phyloP scores from a whole-genome alignment of 768 basidiomycete species.

The Lyophyllum shimeji region DNA sequence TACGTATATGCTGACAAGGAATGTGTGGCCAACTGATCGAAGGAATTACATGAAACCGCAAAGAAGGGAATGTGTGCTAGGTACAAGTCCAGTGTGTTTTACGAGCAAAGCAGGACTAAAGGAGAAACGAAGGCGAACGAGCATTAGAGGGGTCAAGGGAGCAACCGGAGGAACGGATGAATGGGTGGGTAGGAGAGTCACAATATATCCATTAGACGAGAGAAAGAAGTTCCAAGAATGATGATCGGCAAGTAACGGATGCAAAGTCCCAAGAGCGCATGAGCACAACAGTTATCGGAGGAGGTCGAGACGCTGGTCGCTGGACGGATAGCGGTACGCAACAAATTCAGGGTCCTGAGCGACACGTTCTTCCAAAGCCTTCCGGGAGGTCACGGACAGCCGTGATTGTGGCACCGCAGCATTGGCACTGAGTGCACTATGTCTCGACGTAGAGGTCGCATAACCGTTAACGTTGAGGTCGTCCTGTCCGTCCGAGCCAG shows the following conservation, averaged over 20 bases:
- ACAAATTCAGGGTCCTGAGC: slow-evolving; percentile 84
- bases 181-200: neutral
- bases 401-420: slow-evolving; percentile 44
- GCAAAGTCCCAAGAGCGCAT: neutral
- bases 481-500: slow-evolving; percentile 49
- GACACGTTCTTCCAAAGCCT: slow-evolving; percentile 76
- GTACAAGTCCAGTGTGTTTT: slow-evolving; percentile 24
- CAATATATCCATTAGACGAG: neutral
- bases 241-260: neutral
- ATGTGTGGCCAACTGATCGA: slow-evolving; percentile 2
- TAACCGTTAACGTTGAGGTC: slow-evolving; percentile 45
- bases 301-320: slow-evolving; percentile 66
- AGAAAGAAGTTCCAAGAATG: neutral
- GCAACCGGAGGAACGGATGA: neutral
- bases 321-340: slow-evolving; percentile 85
- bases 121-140: neutral
- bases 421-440: slow-evolving; percentile 45
- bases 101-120: slow-evolving; percentile 11
- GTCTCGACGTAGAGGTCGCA: slow-evolving; percentile 48
- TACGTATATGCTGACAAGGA: slow-evolving; percentile 15
- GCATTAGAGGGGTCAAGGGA: slow-evolving; percentile 2
- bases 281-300: slow-evolving; percentile 36
- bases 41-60: slow-evolving; percentile 2
- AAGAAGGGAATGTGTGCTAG: slow-evolving; percentile 14
- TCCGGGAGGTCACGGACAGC: slow-evolving; percentile 65